Conservation (phyloP, 1,139 yeast genomes). For the Geotrichum bryndzae region DNA sequence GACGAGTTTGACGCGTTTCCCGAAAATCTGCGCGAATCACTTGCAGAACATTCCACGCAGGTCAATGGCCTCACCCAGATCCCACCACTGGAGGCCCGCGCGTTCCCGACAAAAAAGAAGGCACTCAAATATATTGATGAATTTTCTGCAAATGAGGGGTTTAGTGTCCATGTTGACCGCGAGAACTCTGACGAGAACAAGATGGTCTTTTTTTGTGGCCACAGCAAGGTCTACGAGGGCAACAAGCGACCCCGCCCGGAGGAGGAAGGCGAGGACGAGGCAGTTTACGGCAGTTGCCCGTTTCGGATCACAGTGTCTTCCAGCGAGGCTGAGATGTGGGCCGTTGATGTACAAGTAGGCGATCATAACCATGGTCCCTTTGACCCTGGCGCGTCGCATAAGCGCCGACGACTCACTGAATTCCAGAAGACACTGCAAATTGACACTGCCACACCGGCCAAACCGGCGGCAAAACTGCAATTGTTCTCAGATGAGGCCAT, state of each 20-base stretch:
- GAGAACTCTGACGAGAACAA: background rate
- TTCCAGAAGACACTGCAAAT: slow-evolving; percentile 15
- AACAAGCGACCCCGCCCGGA: slow-evolving; percentile 1
- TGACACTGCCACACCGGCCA: slow-evolving; percentile 5
- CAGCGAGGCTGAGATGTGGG: slow-evolving; percentile 1
- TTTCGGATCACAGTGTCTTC: slow-evolving; percentile 6
- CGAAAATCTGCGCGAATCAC: slow-evolving; percentile 4
- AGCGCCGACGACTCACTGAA: slow-evolving; percentile 13
- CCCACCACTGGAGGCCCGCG: slow-evolving; percentile 2
- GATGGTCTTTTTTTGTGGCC: background rate
- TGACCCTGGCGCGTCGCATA: slow-evolving; percentile 13
- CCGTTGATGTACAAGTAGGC: slow-evolving; percentile 1
- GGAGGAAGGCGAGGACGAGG: background rate
- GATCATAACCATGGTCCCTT: slow-evolving; percentile 18
- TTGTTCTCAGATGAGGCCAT: background rate
- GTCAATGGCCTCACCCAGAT: slow-evolving; percentile 14
- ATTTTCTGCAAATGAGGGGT: slow-evolving; percentile 10
- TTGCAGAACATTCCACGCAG: slow-evolving; percentile 8
- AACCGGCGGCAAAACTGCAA: background rate
- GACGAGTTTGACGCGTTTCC: slow-evolving; percentile 8
- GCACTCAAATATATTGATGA: slow-evolving; percentile 3
- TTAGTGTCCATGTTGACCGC: background rate
- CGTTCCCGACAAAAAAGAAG: slow-evolving; percentile 3
- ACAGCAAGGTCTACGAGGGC: background rate
- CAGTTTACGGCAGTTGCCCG: slow-evolving; percentile 1